These are phyloP conservation scores for Debaryomyces tyrocola DNA, from an alignment of 805 yeast species.

Conservation along the genomic window DNA sequence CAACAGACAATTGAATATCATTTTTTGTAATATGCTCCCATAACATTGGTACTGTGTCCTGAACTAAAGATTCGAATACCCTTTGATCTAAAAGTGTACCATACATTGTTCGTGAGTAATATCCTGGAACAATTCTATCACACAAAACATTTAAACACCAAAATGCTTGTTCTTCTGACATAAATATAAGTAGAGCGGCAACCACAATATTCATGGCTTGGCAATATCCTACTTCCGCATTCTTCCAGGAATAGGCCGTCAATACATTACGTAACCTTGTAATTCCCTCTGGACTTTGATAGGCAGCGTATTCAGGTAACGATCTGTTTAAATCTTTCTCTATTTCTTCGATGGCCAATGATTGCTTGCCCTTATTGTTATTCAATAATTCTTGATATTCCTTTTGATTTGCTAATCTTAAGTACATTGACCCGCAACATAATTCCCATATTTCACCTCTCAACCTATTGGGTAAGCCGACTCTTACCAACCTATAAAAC, in stretches of 20 bases:
- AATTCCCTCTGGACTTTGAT: conserved; percentile 85
- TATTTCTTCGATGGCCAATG: conserved; percentile 92
- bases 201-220: conserved; percentile 97
- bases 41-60: conserved; percentile 82
- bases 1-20: conserved; percentile 91
- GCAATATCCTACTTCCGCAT: conserved; percentile 96
- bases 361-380: conserved; percentile 60
- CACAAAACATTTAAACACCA: conserved; percentile 85
- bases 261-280: conserved; percentile 80
- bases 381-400: conserved; percentile 60
- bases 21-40: conserved; percentile 77
- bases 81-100: conserved; percentile 93
- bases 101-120: conserved; percentile 95
- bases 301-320: conserved; percentile 93
- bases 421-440: conserved; percentile 80
- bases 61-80: conserved; percentile 88
- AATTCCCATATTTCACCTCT: conserved; percentile 98
- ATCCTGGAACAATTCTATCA: conserved; percentile 88
- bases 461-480: conserved; percentile 90
- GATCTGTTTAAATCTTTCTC: conserved; percentile 95
- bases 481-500: conserved; percentile 80
- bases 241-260: conserved; percentile 94
- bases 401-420: conserved; percentile 60
- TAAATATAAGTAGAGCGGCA: conserved; percentile 75
- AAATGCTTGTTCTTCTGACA: conserved; percentile 96